Base-by-base conservation (phyloP, 2,329 filamentous ascomycete genomes). In the Pseudogymnoascus sp. region DNA sequence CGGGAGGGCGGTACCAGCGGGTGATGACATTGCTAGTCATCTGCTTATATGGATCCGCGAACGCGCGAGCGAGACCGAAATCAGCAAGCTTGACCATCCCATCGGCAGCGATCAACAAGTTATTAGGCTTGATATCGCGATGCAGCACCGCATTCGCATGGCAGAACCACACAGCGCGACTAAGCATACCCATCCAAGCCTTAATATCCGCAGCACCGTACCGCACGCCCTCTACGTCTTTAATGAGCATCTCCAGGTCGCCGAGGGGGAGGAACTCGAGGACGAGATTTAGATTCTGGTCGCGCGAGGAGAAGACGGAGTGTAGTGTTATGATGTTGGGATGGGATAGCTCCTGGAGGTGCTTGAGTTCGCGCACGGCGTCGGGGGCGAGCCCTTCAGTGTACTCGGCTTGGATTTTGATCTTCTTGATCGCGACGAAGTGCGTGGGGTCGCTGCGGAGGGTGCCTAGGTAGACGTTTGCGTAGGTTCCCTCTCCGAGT, bases 101-200 rank as follows among this genome's bases (percentile, higher is more conserved):
- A 74, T 96, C 90, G 45, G 91, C 90, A 21, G 92, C 92, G 71
- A 99, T 96, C 65, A 99, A 83, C 77, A 98, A 80, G 79, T 99
- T 99, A 84, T 98, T 98, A 60, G 93, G 93, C 78, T 99, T 99
- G 81, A 99, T 98, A 80, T 99, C 95, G 71, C 95, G 90, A 78
- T 99, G 95, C 31, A 99, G 83, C 16, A 99, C 85, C 71, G 89
- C 93, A 75, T 95, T 96, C 74, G 93, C 90, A 77, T 99, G 95
- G 77, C 95, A 98, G 80, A 96, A 99, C 88, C 92, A 96, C 28
- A 98, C 86, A 25, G 90, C 95, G 45, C 93, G 87, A 28, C 85
- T 85, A n/a, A 98, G 83, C 95, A 98, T 98, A 68, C 90, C 90
- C 88, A 97, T 96, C 95, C 95, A 99, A 14, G 92, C 90, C 76